Conservation (phyloP, 495 filamentous ascomycete genomes). For the Bacidia rubella region DNA sequence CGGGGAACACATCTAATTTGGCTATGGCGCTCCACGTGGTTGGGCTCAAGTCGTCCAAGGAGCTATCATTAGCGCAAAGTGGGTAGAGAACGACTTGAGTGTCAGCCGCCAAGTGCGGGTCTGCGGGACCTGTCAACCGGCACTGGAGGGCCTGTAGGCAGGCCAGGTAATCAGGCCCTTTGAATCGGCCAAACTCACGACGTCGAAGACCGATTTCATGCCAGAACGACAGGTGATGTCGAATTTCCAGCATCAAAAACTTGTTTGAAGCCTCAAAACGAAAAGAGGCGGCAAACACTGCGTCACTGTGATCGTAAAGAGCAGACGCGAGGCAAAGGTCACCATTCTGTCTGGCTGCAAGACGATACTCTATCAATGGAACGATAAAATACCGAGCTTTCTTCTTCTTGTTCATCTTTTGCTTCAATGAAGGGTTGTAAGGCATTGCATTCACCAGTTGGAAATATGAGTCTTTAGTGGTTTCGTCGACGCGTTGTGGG, state of each 20-base stretch:
- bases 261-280: neutral
- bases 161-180: neutral
- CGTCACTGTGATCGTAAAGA: conserved; percentile 7
- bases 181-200: neutral
- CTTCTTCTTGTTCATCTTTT: neutral
- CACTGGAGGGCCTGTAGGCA: neutral
- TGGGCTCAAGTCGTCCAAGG: neutral
- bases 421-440: neutral
- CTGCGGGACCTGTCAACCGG: neutral
- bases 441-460: neutral
- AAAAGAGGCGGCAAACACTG: conserved; percentile 7
- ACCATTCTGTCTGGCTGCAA: neutral
- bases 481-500: neutral
- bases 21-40: neutral
- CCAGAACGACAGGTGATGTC: neutral
- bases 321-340: neutral
- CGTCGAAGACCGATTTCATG: neutral
- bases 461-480: neutral
- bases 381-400: neutral
- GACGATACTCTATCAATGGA: neutral
- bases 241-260: conserved; percentile 3
- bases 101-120: neutral
- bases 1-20: neutral
- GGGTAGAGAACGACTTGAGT: neutral
- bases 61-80: neutral